phyloP scores from a whole-genome alignment of 2,329 filamentous ascomycete genomes.

The Fusarium heterosporum region DNA sequence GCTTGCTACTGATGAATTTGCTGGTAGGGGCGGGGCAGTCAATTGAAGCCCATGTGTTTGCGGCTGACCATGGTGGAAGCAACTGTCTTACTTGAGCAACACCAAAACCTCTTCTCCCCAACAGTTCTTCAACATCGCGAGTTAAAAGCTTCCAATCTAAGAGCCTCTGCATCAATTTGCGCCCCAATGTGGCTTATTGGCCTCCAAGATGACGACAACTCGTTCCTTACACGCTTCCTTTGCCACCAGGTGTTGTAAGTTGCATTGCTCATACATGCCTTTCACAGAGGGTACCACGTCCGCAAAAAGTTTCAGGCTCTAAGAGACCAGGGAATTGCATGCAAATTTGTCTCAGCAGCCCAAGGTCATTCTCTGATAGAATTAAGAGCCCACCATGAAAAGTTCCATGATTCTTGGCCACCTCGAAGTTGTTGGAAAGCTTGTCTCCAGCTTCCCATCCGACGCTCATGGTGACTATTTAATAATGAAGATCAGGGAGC shows the following conservation, averaged over 20 bases:
- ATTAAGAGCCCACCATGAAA: slow-evolving; percentile 31
- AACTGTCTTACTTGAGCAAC: not conserved
- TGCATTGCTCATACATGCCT: slow-evolving; percentile 7
- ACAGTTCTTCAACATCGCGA: not conserved
- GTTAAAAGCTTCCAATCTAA: not conserved
- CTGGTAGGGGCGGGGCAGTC: not conserved
- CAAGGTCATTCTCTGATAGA: not conserved
- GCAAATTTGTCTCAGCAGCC: not conserved
- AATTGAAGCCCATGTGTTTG: not conserved
- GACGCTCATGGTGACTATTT: slow-evolving; percentile 35
- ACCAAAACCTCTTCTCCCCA: not conserved
- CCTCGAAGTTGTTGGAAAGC: slow-evolving; percentile 25
- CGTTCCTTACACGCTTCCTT: not conserved
- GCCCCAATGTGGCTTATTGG: slow-evolving; percentile 3
- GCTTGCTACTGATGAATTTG: not conserved
- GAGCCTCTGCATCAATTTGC: not conserved
- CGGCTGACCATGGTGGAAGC: not conserved
- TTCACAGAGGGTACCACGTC: slow-evolving; percentile 17
- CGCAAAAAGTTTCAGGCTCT: slow-evolving; percentile 19
- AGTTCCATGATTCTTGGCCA: slow-evolving; percentile 39
- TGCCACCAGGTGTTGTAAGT: slow-evolving; percentile 2
- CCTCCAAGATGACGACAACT: slow-evolving; percentile 4
- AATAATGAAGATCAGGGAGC: slow-evolving; percentile 28
- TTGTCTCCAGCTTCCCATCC: slow-evolving; percentile 21
- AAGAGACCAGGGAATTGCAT: slow-evolving; percentile 13